Evolutionary conservation across 192 early-diverging fungal genomes (phyloP).

Genomic region (Rhizophagus clarus): DNA sequence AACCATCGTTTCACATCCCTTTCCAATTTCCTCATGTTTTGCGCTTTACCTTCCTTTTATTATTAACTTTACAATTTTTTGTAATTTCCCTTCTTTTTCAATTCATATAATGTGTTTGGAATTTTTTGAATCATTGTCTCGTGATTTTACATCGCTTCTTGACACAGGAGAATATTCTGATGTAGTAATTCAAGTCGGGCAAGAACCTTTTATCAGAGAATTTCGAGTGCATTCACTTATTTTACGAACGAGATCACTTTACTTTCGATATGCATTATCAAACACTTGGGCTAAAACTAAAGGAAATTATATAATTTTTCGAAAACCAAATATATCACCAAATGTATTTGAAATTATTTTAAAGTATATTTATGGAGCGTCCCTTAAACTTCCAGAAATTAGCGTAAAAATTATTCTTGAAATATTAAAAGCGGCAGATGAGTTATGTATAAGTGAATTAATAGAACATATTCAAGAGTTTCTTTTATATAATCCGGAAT

Average conservation of each 20-base stretch:
- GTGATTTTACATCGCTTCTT: background rate
- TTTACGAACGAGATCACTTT: background rate
- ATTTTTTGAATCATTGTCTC: background rate
- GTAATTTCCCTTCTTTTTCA: background rate
- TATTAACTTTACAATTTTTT: background rate
- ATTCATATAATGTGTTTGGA: background rate
- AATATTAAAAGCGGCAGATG: background rate
- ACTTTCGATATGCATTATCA: constrained; percentile 4
- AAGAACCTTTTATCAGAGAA: background rate
- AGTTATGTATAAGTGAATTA: background rate
- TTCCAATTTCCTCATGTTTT: background rate
- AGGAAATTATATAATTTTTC: background rate
- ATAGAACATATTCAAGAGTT: background rate
- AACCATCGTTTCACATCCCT: no score
- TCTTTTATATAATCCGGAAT: background rate
- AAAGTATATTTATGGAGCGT: background rate
- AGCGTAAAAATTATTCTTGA: background rate
- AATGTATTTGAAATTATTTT: background rate
- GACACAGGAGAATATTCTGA: background rate
- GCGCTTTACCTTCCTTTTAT: background rate
- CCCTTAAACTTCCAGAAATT: background rate
- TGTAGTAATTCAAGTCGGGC: constrained; percentile 2
- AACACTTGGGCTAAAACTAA: background rate
- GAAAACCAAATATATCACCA: background rate
- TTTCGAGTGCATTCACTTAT: constrained; percentile 13